Base-by-base conservation (phyloP, 371 early-diverging fungal species). In the Rhizomucor pusillus region DNA sequence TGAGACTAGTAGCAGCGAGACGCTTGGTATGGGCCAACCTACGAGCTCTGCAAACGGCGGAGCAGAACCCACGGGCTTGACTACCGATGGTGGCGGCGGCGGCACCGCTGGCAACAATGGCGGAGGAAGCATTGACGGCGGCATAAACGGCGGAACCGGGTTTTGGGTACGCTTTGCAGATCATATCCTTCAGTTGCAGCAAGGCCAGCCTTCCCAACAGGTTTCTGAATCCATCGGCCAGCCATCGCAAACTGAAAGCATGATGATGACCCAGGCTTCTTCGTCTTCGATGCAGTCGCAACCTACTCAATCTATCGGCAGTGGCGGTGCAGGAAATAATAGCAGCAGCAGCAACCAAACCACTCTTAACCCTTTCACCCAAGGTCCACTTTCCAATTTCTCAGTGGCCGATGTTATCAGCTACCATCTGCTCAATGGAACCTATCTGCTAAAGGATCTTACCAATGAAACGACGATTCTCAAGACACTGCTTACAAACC, bases 351-450 rank as follows among this genome's bases (percentile, higher is more conserved):
- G 33, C 20, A 49, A 43, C 33, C 43, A 55, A 12, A 29, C 47
- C 13, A 14, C 24, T 29, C 41, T 12, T 16, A 59, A 53, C 25
- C 53, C 59, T 18, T 54, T 50, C 34, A 39, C 46, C 5, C 39
- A 44, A 34, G 54, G 54, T 14, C 57, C 57, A 13, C 37, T 54
- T 24, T 7, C 29, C 16, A 57, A 60, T 33, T 50, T 62, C 43
- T 63, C 67, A 25, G 53, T 56, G 1, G 25, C 43, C 16, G 70
- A 75, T 47, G 24, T 75, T 7, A 41, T 72, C 12, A 22, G 49
- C n/a, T 75, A 75, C 41, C 76, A 75, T 47, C 45, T 67, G 13
- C 37, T 66, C 4, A 57, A 69, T 39, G 66, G 62, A 24, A 61
- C 56, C 19, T 60, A 54, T 29, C 20, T 58, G 16, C 51, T 71